Evolutionary conservation across 495 filamentous ascomycete species (phyloP), one percentile per base, ranked within the genome.

Genomic region (Talaromyces proteolyticus): DNA sequence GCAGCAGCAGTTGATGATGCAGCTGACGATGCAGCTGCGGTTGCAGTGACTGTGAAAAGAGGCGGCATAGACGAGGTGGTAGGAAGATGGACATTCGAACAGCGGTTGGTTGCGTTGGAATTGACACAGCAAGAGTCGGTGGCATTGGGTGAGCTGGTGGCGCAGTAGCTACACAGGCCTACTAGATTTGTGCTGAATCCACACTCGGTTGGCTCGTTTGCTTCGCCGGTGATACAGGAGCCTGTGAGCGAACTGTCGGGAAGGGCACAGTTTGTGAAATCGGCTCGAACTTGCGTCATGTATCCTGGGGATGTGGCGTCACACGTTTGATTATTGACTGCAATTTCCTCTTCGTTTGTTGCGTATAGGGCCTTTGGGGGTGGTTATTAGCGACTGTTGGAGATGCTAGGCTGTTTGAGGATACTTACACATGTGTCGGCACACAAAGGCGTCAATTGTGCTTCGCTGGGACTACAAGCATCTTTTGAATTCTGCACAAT

Each of bases 71-170:
- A 78, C 6, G 84, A 86, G 23, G 86, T 81, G 1, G 77, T 78
- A 8, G 93, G 94, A 24, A 99, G 72, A 22, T 79, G 69, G 24
- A 99, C 85, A 26, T 78, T 77, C 24, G 69, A 63, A 59, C 94
- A 99, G 48, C 83, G 80, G 23, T 57, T 63, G 41, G 86, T 73
- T 19, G 85, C 81, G 55, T 89, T 76, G n/a, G 91, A 82, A 56
- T 82, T 87, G 48, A 86, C 81, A 60, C 94, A 99, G 72, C 94
- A 99, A 0, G 91, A 93, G 65, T 99, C 94, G 44, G 89, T 97
- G 14, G 89, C 83, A 66, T 95, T 96, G 36, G 85, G 78, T 22
- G 91, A 89, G 57, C 86, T 91, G 11, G 81, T 72, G 22, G 76
- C 76, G 65, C 94, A 99, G 58, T 91, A 95, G 14, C 82, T 77